A percentile compares a stretch with the other conserved stretches of the same genome.
These are phyloP conservation scores for Colletotrichum incanum DNA, from an alignment of 2,329 filamentous ascomycete genomes.

Conservation along the genomic window DNA sequence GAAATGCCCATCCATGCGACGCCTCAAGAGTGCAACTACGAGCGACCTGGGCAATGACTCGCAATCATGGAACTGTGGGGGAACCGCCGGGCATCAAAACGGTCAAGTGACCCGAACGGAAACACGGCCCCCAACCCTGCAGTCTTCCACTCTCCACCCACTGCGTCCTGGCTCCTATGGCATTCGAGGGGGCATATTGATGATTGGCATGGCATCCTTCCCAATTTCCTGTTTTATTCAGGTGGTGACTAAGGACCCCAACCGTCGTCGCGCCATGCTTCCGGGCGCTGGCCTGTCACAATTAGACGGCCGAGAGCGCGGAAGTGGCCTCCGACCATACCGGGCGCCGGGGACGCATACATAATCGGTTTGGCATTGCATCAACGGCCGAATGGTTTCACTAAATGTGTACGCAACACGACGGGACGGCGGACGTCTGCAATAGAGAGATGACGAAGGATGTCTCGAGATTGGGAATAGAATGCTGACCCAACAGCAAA, in stretches of 20 bases:
- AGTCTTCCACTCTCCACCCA: neutral
- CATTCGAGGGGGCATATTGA: slow-evolving; percentile 2
- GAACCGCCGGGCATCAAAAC: neutral
- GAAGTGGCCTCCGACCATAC: slow-evolving; percentile 12
- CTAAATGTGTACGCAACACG: neutral
- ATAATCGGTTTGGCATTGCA: neutral
- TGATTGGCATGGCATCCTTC: slow-evolving; percentile 8
- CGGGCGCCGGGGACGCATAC: slow-evolving; percentile 15
- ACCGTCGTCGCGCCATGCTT: neutral
- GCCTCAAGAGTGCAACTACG: neutral
- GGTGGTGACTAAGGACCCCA: neutral
- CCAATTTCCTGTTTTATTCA: neutral
- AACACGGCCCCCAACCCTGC: slow-evolving; percentile 10
- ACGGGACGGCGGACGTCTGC: slow-evolving; percentile 15
- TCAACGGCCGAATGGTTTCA: neutral
- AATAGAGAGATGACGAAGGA: neutral
- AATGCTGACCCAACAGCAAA: neutral
- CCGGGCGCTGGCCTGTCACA: slow-evolving; percentile 1
- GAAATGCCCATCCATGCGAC: neutral
- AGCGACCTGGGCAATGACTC: neutral
- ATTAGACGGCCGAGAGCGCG: slow-evolving; percentile 1
- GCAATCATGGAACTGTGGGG: neutral
- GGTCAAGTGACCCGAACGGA: slow-evolving; percentile 27
- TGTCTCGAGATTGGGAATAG: slow-evolving; percentile 7
- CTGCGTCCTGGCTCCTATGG: neutral